Evolutionary conservation across 1,284 basidiomycete species (phyloP), one percentile per base, ranked within the genome.

Genomic region (Tilletia setariae): DNA sequence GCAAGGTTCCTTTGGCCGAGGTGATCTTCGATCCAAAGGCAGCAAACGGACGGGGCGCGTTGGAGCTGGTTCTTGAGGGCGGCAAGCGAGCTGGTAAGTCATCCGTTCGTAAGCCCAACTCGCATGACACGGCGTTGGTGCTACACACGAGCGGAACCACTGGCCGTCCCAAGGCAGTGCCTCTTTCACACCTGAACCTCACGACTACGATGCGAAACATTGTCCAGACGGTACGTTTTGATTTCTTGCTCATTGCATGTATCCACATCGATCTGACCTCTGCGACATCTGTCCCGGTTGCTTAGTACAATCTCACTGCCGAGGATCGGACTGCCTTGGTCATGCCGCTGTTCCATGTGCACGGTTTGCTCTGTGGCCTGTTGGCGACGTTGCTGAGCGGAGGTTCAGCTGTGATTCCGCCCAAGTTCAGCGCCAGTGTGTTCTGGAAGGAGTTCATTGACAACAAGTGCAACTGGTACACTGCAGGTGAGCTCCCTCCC

Each of bases 311-410:
- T 59, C 84, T 89, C n/a, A 83, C 83, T 8, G 74, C 80, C 0
- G 28, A 53, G 2, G 85, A 85, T 72, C 77, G 84, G n/a, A 84
- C 84, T 11, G 85, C 84, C 74, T 81, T 86, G 32, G 89, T 89
- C 84, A 89, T 89, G 89, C 88, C 88, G 32, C 85, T 89, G 40
- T 89, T 89, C 83, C 89, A 89, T 74, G 88, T 89, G 21, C 88
- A 88, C 66, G 88, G 88, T 43, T 86, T 89, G 56, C 85, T 89
- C 35, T 87, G 87, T 67, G 89, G 88, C 72, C 84, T 90, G 28
- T 84, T 89, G 21, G 86, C 88, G 8, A 87, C 88, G 1, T 80
- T 89, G 6, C 83, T 87, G 49, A 86, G 87, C 21, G 86, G 87
- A 3, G 87, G 87, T 8, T 86, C 85, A 70, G 85, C 87, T 2